Percentiles rank a stretch among this genome's conserved stretches.
Evolutionary conservation across 495 filamentous ascomycete species (phyloP).

Genomic region (Hyaloscypha bicolor): DNA sequence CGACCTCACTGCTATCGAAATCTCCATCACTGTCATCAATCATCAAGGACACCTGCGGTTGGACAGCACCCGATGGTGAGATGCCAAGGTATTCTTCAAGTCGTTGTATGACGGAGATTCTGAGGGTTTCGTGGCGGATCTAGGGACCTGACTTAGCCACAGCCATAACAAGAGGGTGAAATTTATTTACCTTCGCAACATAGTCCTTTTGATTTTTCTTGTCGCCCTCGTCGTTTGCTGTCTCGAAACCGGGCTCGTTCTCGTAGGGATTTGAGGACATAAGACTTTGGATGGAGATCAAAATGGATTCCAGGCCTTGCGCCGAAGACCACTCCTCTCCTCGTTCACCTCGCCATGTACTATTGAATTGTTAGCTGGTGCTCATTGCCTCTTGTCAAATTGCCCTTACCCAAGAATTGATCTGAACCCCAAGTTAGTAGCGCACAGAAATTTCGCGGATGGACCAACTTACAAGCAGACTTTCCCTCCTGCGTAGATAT

Average conservation of each 20-base stretch:
- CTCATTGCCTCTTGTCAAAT: conserved; percentile 30
- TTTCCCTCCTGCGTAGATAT: conserved; percentile 89
- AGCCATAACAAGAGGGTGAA: conserved; percentile 32
- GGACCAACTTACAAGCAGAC: conserved; percentile 77
- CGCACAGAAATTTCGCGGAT: conserved; percentile 19
- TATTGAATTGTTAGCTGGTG: conserved; percentile 36
- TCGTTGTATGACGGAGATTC: conserved; percentile 82
- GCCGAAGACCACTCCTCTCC: conserved; percentile 96
- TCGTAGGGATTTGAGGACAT: conserved; percentile 95
- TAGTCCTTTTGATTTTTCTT: conserved; percentile 80
- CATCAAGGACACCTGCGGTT: conserved; percentile 33
- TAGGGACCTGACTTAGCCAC: conserved; percentile 2
- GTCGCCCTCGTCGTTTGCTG: conserved; percentile 65
- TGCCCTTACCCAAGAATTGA: conserved; percentile 82
- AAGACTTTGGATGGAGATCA: conserved; percentile 94
- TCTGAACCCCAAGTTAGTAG: conserved; percentile 43
- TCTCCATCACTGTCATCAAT: conserved; percentile 54
- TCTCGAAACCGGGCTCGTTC: conserved; percentile 93
- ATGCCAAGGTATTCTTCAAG: conserved; percentile 80
- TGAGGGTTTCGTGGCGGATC: conserved; percentile 91
- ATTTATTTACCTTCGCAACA: conserved; percentile 71
- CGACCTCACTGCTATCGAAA: conserved; percentile 48
- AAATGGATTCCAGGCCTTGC: conserved; percentile 90
- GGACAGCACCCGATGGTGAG: conserved; percentile 49
- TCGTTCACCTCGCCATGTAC: conserved; percentile 88